phyloP scores from a whole-genome alignment of 352 stramenopile species.

The Phytophthora foliorum region DNA sequence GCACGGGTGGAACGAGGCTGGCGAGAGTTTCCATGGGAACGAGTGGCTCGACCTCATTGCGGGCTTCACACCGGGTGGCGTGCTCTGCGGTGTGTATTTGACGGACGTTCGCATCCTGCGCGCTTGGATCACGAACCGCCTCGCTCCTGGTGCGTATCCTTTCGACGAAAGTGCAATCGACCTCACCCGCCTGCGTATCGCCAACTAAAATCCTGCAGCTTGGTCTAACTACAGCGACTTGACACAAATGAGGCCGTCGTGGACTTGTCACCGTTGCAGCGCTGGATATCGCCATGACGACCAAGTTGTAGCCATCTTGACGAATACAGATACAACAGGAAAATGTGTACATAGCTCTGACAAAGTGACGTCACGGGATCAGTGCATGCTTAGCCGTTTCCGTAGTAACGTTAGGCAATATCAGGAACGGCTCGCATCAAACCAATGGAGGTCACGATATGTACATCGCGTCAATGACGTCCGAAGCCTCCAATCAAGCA shows the following conservation, averaged over 20 bases:
- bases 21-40: slow-evolving; percentile 27
- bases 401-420: slow-evolving; percentile 24
- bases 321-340: slow-evolving; percentile 9
- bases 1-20: slow-evolving; percentile 23
- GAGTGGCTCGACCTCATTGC: slow-evolving; percentile 40
- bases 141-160: slow-evolving; percentile 38
- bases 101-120: slow-evolving; percentile 32
- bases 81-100: slow-evolving; percentile 42
- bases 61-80: slow-evolving; percentile 25
- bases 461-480: slow-evolving; percentile 11
- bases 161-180: slow-evolving; percentile 44
- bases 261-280: slow-evolving; percentile 8
- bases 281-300: slow-evolving; percentile 23
- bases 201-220: slow-evolving; percentile 22
- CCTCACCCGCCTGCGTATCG: slow-evolving; percentile 40
- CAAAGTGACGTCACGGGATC: slow-evolving; percentile 25
- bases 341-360: slow-evolving; percentile 25
- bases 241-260: not conserved
- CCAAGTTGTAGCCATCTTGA: slow-evolving; percentile 29
- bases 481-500: not conserved
- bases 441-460: slow-evolving; percentile 4
- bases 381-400: not conserved
- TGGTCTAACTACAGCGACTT: not conserved
- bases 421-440: slow-evolving; percentile 13
- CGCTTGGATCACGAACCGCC: slow-evolving; percentile 19